A percentile compares a stretch with the other conserved stretches of the same genome.
Evolutionary conservation across 306 rosid species (phyloP).

Genomic region (Pterocarpus macrocarpus): DNA sequence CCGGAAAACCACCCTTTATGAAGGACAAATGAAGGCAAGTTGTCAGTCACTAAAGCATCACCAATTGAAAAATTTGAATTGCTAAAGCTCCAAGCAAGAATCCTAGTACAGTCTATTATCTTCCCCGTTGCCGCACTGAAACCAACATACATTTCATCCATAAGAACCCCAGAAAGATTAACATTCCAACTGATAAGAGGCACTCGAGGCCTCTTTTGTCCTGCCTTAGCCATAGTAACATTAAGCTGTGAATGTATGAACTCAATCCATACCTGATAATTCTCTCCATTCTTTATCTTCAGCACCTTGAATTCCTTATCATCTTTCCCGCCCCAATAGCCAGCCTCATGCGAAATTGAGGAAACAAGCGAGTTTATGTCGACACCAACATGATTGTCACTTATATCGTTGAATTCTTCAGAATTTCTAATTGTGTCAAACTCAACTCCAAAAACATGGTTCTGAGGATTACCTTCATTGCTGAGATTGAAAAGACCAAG

Average conservation of each 20-base stretch:
- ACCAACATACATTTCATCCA: conserved; percentile 61
- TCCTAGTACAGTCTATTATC: conserved; percentile 55
- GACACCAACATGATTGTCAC: conserved; percentile 62
- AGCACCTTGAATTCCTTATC: conserved; percentile 50
- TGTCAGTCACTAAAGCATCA: conserved; percentile 58
- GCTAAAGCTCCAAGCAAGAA: conserved; percentile 73
- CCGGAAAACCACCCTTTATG: conserved; percentile 46
- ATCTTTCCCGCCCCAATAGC: conserved; percentile 57
- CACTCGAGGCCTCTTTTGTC: conserved; percentile 54
- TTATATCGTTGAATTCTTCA: conserved; percentile 55
- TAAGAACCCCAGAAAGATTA: conserved; percentile 58
- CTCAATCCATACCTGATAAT: conserved; percentile 75
- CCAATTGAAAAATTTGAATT: conserved; percentile 65
- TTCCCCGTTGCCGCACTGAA: conserved; percentile 59
- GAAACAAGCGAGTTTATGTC: conserved; percentile 61
- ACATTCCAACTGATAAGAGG: conserved; percentile 59
- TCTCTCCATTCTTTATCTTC: conserved; percentile 55
- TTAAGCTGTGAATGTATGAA: conserved; percentile 52
- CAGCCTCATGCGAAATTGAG: conserved; percentile 51
- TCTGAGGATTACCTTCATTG: conserved; percentile 51
- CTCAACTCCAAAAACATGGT: conserved; percentile 61
- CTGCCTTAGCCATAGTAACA: conserved; percentile 61
- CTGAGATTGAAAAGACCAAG: conserved; percentile 57
- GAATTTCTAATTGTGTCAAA: conserved; percentile 56
- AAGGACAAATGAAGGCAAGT: conserved; percentile 66